A percentile compares a stretch with the other conserved stretches of the same genome.
These are phyloP conservation scores for Globisporangium echinulatum DNA, from an alignment of 352 stramenopile species.

Conservation along the genomic window DNA sequence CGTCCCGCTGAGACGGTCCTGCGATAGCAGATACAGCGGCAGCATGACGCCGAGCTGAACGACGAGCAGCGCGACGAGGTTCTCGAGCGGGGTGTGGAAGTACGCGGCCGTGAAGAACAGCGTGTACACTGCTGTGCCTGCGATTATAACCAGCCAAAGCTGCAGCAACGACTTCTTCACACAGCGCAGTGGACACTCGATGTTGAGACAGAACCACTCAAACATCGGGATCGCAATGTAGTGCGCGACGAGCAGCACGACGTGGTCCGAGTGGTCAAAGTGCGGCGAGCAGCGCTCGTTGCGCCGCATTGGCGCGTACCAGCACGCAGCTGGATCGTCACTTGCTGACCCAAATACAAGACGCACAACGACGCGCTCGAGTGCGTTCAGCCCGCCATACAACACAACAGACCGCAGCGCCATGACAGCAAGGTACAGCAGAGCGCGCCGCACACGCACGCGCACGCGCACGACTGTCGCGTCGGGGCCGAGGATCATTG, in stretches of 20 bases:
- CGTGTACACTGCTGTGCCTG: conserved; percentile 33
- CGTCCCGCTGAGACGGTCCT: conserved; percentile 41
- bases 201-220: conserved; percentile 62
- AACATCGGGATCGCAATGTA: conserved; percentile 68
- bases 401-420: conserved; percentile 55
- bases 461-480: conserved; percentile 43
- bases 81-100: conserved; percentile 69
- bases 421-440: conserved; percentile 62
- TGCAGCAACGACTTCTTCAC: conserved; percentile 49
- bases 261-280: conserved; percentile 79
- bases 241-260: conserved; percentile 67
- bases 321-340: conserved; percentile 24
- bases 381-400: conserved; percentile 46
- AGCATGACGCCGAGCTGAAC: conserved; percentile 52
- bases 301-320: conserved; percentile 52
- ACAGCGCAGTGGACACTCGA: conserved; percentile 30
- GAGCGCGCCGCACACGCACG: conserved; percentile 41
- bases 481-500: conserved; percentile 52
- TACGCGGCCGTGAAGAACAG: conserved; percentile 63
- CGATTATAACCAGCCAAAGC: conserved; percentile 35
- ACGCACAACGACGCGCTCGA: conserved; percentile 39
- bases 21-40: conserved; percentile 54
- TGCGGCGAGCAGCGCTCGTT: conserved; percentile 37
- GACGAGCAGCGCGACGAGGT: conserved; percentile 51
- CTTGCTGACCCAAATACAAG: conserved; percentile 27